A percentile compares a stretch with the other conserved stretches of the same genome.
Evolutionary conservation across 352 stramenopile species (phyloP).

Genomic region (Pythium insidiosum): DNA sequence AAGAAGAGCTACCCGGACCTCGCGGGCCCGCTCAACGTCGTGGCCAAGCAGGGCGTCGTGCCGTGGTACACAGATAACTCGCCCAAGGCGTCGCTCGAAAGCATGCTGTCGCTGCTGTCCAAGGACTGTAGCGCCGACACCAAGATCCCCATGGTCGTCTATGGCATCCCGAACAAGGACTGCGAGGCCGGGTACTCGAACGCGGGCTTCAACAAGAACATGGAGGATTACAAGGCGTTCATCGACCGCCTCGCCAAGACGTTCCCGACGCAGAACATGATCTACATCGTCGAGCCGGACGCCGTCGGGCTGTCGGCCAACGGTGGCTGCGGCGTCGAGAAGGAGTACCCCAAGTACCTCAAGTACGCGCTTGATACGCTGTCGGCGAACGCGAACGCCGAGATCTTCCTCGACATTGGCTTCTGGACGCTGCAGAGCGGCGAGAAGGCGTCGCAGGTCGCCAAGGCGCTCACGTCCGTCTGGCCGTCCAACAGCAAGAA

Average conservation of each 20-base stretch:
- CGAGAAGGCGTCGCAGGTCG: conserved; percentile 1
- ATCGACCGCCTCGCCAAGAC: conserved; percentile 6
- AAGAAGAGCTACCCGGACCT: conserved; percentile 12
- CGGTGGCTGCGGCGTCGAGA: conserved; percentile 7
- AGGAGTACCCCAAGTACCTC: conserved; percentile 16
- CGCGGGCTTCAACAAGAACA: conserved; percentile 17
- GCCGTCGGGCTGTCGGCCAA: conserved; percentile 16
- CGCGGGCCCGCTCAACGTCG: conserved; percentile 6
- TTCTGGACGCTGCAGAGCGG: conserved; percentile 16
- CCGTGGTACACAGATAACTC: conserved; percentile 23
- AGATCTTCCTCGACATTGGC: conserved; percentile 23
- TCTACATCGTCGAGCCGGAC: conserved; percentile 28
- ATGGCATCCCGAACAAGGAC: too few relatives aligned
- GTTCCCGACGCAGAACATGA: conserved; percentile 14
- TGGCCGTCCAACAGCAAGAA: conserved; percentile 1
- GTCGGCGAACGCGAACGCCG: conserved; percentile 15
- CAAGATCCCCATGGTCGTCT: conserved; percentile 21
- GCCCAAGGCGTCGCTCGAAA: background rate
- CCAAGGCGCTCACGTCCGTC: conserved; percentile 10
- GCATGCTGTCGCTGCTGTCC: conserved; percentile 1
- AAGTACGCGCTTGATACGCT: conserved; percentile 13
- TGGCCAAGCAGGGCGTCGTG: conserved; percentile 11
- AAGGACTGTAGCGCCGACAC: conserved; percentile 4
- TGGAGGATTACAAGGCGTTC: conserved; percentile 19
- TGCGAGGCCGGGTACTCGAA: conserved; percentile 18